These are phyloP conservation scores for Melaleuca quinquenervia DNA, from an alignment of 345 rosid genomes.

Conservation along the genomic window DNA sequence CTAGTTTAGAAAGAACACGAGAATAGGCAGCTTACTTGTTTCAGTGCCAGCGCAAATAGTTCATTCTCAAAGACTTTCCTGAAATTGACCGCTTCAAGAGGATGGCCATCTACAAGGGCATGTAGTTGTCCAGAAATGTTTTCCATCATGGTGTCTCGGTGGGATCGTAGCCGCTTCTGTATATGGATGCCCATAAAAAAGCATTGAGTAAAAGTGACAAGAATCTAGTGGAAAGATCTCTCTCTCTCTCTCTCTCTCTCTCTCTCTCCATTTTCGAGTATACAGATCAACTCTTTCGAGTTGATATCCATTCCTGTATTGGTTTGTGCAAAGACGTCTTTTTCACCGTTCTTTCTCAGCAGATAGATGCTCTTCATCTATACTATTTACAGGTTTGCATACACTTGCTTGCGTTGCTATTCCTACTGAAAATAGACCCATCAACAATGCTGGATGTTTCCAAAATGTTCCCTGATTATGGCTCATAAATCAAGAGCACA, in stretches of 20 bases:
- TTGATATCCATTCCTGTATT: neutral
- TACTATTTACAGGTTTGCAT: neutral
- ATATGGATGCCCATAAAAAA: neutral
- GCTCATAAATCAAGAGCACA: neutral
- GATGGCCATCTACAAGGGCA: conserved; percentile 17
- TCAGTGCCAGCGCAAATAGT: conserved; percentile 58
- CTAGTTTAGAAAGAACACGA: neutral
- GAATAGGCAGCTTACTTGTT: conserved; percentile 34
- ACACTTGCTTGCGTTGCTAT: neutral
- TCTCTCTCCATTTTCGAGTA: neutral
- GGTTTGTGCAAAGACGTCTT: neutral
- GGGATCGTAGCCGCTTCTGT: conserved; percentile 48
- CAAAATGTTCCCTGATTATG: neutral
- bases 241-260: neutral
- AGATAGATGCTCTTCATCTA: neutral
- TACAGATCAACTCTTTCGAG: neutral
- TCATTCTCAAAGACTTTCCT: conserved; percentile 58
- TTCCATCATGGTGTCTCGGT: conserved; percentile 46
- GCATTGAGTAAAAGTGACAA: neutral
- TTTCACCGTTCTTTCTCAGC: neutral
- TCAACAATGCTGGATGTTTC: neutral
- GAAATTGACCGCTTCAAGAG: conserved; percentile 48
- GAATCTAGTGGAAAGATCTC: neutral
- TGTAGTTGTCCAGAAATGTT: conserved; percentile 32
- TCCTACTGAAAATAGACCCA: neutral